Evolutionary conservation across 1,284 basidiomycete genomes (phyloP).

Genomic region (Sanghuangporus sanghuang): DNA sequence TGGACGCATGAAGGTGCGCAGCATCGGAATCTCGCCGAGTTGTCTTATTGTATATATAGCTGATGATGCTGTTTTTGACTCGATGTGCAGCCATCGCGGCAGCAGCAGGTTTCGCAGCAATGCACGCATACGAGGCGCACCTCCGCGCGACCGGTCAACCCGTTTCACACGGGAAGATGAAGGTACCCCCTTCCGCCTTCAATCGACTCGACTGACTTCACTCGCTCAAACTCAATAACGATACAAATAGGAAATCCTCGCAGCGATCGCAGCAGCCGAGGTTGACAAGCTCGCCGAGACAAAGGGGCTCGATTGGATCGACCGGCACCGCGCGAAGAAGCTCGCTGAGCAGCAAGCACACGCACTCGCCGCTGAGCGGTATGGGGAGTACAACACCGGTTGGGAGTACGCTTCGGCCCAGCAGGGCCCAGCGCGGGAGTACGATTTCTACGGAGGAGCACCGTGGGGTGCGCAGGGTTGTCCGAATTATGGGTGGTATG

Average conservation of each 20-base stretch:
- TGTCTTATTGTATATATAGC: background rate
- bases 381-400: conserved; percentile 20
- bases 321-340: conserved; percentile 23
- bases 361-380: conserved; percentile 20
- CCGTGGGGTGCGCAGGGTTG: conserved; percentile 14
- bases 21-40: background rate
- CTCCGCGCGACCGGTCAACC: conserved; percentile 24
- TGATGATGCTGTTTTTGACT: background rate
- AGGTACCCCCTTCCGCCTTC: conserved; percentile 15
- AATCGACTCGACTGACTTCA: background rate
- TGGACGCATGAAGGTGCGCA: conserved; percentile 23
- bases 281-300: conserved; percentile 26
- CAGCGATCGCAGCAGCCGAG: conserved; percentile 26
- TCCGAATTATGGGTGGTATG: conserved; percentile 16
- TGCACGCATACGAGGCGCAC: conserved; percentile 25
- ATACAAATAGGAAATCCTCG: conserved; percentile 22
- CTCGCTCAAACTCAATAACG: background rate
- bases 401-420: conserved; percentile 18
- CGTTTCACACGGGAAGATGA: conserved; percentile 22
- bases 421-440: conserved; percentile 11
- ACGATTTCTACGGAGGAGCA: conserved; percentile 10
- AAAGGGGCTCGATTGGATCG: conserved; percentile 25
- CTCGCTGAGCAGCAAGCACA: conserved; percentile 21
- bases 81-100: conserved; percentile 22
- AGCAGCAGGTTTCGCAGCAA: conserved; percentile 27